Conservation (phyloP, 768 basidiomycete genomes). For the Rhodotorula taiwanensis region DNA sequence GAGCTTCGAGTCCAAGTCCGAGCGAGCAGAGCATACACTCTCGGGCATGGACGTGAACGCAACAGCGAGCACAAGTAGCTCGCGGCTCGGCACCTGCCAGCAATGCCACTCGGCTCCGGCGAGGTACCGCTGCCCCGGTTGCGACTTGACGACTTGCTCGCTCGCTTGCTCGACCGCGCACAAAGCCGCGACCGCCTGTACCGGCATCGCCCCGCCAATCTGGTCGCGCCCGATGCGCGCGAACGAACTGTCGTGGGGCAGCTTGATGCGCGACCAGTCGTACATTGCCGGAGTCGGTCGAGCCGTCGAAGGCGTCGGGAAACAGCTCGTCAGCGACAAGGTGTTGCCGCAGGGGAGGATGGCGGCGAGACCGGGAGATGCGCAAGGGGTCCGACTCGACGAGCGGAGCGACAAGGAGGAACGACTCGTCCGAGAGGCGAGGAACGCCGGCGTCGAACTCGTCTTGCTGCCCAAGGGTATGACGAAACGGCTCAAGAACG, state of each 20-base stretch:
- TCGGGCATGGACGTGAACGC: no score
- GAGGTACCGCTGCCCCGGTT: slow-evolving; percentile 33
- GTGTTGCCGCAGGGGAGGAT: slow-evolving; percentile 28
- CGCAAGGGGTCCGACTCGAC: slow-evolving; percentile 20
- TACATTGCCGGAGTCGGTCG: slow-evolving; percentile 33
- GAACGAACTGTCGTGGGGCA: slow-evolving; percentile 33
- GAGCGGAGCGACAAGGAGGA: slow-evolving; percentile 34
- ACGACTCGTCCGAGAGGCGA: slow-evolving; percentile 27
- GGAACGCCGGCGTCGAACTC: slow-evolving; percentile 28
- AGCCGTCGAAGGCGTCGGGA: slow-evolving; percentile 25
- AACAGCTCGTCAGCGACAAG: slow-evolving; percentile 22
- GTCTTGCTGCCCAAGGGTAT: slow-evolving; percentile 35
- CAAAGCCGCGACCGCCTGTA: slow-evolving; percentile 22
- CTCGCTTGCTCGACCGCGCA: slow-evolving; percentile 32
- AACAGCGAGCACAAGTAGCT: neutral
- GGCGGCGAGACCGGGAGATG: neutral
- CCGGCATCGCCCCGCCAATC: slow-evolving; percentile 29
- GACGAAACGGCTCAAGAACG: slow-evolving; percentile 30
- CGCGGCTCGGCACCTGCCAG: slow-evolving; percentile 23
- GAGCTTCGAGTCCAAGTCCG: no score
- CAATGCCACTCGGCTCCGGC: slow-evolving; percentile 17
- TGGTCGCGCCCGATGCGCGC: slow-evolving; percentile 15
- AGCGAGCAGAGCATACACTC: no score
- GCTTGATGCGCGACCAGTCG: slow-evolving; percentile 33
- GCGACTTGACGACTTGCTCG: slow-evolving; percentile 31